Evolutionary conservation across 805 yeast species (phyloP).

Genomic region (Cyberlindnera meyerae): DNA sequence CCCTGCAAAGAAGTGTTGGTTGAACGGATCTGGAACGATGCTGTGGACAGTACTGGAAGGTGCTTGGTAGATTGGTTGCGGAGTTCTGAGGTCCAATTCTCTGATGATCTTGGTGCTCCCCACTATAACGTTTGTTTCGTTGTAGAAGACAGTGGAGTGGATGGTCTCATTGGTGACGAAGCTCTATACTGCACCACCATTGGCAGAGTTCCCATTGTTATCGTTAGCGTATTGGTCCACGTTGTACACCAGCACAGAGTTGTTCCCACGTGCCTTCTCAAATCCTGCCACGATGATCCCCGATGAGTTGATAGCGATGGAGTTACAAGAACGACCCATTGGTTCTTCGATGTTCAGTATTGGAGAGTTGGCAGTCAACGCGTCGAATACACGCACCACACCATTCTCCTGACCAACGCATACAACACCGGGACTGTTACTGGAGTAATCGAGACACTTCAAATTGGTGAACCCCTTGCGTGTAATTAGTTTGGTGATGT

Average conservation of each 20-base stretch:
- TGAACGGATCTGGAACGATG: constrained; percentile 64
- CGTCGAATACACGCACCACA: constrained; percentile 55
- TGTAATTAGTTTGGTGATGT: constrained; percentile 48
- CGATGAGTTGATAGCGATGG: constrained; percentile 60
- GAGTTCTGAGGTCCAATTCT: constrained; percentile 68
- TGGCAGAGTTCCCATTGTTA: too few species aligned
- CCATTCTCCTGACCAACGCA: constrained; percentile 79
- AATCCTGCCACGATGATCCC: constrained; percentile 73
- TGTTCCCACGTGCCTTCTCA: constrained; percentile 58
- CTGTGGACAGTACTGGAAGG: constrained; percentile 71
- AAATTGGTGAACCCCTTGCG: constrained; percentile 63
- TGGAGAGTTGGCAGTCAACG: constrained; percentile 32
- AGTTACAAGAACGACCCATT: constrained; percentile 72
- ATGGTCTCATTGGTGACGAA: constrained; percentile 73
- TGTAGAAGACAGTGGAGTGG: constrained; percentile 60
- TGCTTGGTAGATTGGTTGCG: constrained; percentile 63
- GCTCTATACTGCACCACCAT: too few species aligned
- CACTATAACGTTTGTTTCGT: constrained; percentile 56
- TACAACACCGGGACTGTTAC: constrained; percentile 48
- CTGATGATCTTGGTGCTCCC: constrained; percentile 76
- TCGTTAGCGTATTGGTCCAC: constrained; percentile 59
- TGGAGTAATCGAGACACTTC: constrained; percentile 62
- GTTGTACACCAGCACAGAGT: constrained; percentile 78
- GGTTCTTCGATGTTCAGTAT: constrained; percentile 28
- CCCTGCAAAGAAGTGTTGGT: constrained; percentile 63